phyloP scores from a whole-genome alignment of 805 yeast genomes.

The Starmerella sp. region DNA sequence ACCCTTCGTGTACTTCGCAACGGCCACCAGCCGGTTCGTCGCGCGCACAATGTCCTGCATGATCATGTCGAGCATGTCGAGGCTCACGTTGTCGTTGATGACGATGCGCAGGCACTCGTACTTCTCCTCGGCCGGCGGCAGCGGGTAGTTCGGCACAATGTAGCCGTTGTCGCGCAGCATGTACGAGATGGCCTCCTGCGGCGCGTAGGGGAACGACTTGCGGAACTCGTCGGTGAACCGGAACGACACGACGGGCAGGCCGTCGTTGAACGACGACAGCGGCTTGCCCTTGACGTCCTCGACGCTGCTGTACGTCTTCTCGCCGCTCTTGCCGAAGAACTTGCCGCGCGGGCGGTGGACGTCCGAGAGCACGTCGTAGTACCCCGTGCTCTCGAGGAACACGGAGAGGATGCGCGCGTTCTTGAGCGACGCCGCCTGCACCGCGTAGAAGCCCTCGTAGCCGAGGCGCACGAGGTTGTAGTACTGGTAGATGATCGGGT shows the following conservation, averaged over 20 bases:
- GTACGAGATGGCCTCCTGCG: slow-evolving; percentile 64
- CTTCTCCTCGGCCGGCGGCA: slow-evolving; percentile 50
- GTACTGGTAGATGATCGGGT: slow-evolving; percentile 81
- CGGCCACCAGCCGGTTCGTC: slow-evolving; percentile 41
- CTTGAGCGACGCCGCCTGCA: slow-evolving; percentile 50
- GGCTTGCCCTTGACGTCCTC: slow-evolving; percentile 20
- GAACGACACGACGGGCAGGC: slow-evolving; percentile 86
- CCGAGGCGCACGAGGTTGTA: slow-evolving; percentile 67
- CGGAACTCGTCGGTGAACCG: slow-evolving; percentile 51
- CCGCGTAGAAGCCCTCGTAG: slow-evolving; percentile 51
- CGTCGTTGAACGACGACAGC: slow-evolving; percentile 42
- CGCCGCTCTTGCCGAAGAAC: slow-evolving; percentile 22
- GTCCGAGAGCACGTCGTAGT: slow-evolving; percentile 63
- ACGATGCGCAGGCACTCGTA: slow-evolving; percentile 75
- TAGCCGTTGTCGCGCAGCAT: slow-evolving; percentile 69
- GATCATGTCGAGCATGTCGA: slow-evolving; percentile 50
- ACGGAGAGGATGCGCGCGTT: slow-evolving; percentile 59
- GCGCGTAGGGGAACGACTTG: slow-evolving; percentile 60
- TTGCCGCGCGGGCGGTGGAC: slow-evolving; percentile 52
- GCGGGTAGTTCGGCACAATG: slow-evolving; percentile 80
- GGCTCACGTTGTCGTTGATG: slow-evolving; percentile 56
- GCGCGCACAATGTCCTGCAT: slow-evolving; percentile 49
- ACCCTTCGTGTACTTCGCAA: slow-evolving; percentile 30
- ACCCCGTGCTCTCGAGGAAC: slow-evolving; percentile 52
- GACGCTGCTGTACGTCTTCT: slow-evolving; percentile 23